Base-by-base conservation (phyloP, 768 basidiomycete species). In the Suillus discolor region DNA sequence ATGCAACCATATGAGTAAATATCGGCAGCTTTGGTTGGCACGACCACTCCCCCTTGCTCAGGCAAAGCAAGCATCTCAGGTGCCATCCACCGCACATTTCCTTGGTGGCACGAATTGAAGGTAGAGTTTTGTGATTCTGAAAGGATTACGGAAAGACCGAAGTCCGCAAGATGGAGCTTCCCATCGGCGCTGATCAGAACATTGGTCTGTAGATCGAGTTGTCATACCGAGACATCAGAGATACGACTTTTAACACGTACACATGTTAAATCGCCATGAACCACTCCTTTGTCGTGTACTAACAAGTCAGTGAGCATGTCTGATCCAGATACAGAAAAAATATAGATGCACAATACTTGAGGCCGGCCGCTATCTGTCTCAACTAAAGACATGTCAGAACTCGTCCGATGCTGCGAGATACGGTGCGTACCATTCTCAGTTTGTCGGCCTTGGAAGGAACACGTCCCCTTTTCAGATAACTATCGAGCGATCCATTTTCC, bases 1-100 rank as follows among this genome's bases (percentile, higher is more conserved):
- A 82, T 77, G 66, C 80, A 79, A 7, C 81, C 81, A 65, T 80
- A 81, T 0, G 82, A 82, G 8, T 77, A 81, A 15, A 74, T 63
- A 68, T 81, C 80, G 2, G 76, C 70, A 25, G 66, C 68, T 57
- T 36, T 47, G 15, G 79, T 79, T n/a, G 71, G 55, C 13, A 38
- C 23, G 6, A 23, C n/a, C n/a, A 36, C 64, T 23, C 57, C 67
- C 31, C 59, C 66, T 68, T 44, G 69, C 62, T 44, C 68, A 55
- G 63, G 49, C 66, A 28, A 36, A 63, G 61, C 67, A 39, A 75
- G 59, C 54, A 82, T 71, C 61, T 82, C 81, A 5, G 72, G 70
- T 4, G 80, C 78, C 77, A 81, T 81, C 70, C 80, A 82, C 34
- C 79, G 72, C 45, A 74, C 72, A 16, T 79, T 81, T 15, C 74